Percentiles rank a stretch among this genome's conserved stretches.
phyloP scores from a whole-genome alignment of 2,329 filamentous ascomycete species.

The Tolypocladium inflatum region DNA sequence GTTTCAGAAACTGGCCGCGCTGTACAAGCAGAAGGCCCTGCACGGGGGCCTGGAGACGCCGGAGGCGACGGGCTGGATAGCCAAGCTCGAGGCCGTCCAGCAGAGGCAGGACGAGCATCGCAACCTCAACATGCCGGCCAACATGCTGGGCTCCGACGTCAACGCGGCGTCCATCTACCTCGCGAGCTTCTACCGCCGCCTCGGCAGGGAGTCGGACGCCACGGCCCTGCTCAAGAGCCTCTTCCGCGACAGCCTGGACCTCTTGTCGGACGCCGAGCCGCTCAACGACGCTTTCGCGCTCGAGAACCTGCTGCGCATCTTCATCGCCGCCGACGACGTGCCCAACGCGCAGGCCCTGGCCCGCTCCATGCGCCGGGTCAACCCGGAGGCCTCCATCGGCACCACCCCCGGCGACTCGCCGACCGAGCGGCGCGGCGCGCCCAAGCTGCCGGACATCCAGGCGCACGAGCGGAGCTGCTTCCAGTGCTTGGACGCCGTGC shows the following conservation, averaged over 20 bases:
- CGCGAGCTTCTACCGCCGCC: slow-evolving; percentile 25
- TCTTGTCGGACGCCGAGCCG: slow-evolving; percentile 29
- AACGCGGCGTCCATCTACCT: slow-evolving; percentile 32
- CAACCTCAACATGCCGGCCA: slow-evolving; percentile 27
- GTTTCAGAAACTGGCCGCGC: slow-evolving; percentile 26
- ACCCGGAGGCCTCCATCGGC: slow-evolving; percentile 15
- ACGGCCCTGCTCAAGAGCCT: slow-evolving; percentile 19
- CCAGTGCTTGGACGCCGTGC: slow-evolving; percentile 26
- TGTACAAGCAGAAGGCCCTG: slow-evolving; percentile 26
- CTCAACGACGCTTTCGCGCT: slow-evolving; percentile 31
- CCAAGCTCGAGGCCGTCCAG: slow-evolving; percentile 24
- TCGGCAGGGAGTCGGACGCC: slow-evolving; percentile 16
- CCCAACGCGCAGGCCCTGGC: slow-evolving; percentile 25
- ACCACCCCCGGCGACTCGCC: slow-evolving; percentile 19
- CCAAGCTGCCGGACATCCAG: slow-evolving; percentile 26
- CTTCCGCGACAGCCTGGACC: slow-evolving; percentile 26
- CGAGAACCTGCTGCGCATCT: slow-evolving; percentile 28
- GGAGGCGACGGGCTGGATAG: slow-evolving; percentile 21
- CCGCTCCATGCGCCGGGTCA: slow-evolving; percentile 28
- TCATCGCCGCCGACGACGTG: slow-evolving; percentile 27
- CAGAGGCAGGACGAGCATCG: slow-evolving; percentile 26
- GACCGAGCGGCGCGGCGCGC: slow-evolving; percentile 17
- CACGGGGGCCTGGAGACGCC: slow-evolving; percentile 15
- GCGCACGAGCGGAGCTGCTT: slow-evolving; percentile 24
- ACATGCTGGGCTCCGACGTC: slow-evolving; percentile 30